phyloP scores from a whole-genome alignment of 2,329 filamentous ascomycete species.

The Dothideomycetes sp. region DNA sequence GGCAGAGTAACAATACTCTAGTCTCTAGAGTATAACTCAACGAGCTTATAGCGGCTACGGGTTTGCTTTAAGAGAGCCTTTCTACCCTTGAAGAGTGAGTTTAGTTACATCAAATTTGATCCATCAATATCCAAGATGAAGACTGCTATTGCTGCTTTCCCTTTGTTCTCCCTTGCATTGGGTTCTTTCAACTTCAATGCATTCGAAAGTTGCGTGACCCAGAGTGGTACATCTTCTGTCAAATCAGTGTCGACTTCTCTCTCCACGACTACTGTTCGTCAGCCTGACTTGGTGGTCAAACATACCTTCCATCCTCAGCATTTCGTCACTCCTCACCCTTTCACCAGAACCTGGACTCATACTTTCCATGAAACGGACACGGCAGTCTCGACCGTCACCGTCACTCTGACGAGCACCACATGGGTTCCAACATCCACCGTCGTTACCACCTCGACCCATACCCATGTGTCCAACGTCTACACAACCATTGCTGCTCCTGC shows the following conservation, averaged over 20 bases:
- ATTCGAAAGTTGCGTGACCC: slow-evolving; percentile 7
- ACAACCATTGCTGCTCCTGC: slow-evolving; percentile 3
- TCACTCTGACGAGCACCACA: slow-evolving; percentile 1
- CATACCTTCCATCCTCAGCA: slow-evolving; percentile 8
- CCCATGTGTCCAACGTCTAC: slow-evolving; percentile 3
- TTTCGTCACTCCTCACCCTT: not conserved
- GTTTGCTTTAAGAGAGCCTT: too few species aligned
- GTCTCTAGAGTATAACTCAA: too few species aligned
- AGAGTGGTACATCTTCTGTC: slow-evolving; percentile 2
- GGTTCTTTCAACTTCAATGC: slow-evolving; percentile 10
- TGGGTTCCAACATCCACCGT: slow-evolving; percentile 6
- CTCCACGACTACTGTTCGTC: slow-evolving; percentile 3
- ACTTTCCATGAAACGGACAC: slow-evolving; percentile 5
- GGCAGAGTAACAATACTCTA: too few species aligned
- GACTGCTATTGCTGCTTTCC: slow-evolving; percentile 1
- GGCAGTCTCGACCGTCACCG: slow-evolving; percentile 3
- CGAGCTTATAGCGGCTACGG: too few species aligned
- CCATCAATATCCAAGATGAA: slow-evolving; percentile 1
- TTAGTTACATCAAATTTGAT: too few species aligned
- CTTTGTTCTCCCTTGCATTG: slow-evolving; percentile 7
- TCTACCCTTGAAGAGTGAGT: too few species aligned
- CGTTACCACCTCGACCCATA: slow-evolving; percentile 2
- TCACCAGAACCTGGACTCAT: slow-evolving; percentile 7
- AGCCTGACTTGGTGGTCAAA: slow-evolving; percentile 5
- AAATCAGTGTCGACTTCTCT: slow-evolving; percentile 4